Base-by-base conservation (phyloP, 2,329 filamentous ascomycete genomes). In the Tolypocladium amazonense region DNA sequence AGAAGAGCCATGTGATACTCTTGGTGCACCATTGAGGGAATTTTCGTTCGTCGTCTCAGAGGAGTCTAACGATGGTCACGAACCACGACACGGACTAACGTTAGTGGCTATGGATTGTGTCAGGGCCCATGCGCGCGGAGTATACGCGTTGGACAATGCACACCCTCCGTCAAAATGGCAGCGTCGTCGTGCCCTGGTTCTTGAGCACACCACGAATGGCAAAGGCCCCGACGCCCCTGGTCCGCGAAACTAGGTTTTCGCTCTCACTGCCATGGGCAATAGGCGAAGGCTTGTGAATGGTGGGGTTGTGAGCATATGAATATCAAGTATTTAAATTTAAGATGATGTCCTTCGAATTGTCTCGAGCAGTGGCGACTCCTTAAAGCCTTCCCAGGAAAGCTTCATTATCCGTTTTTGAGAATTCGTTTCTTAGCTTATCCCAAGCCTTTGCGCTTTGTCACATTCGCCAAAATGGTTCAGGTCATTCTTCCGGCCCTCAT, bases 401-500 rank as follows among this genome's bases (percentile, higher is more conserved):
- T 50, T 50, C 25, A 30, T 12, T 27, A 50, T 0, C 11, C 3
- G 11, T 3, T 47, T 0, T 14, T 12, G 43, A 47, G 9, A 12
- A 15, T 25, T 25, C 4, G 2, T 47, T 15, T n/a, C 23, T 47
- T 23, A 2, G 23, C 23, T 47, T 4, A 23, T 1, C 23, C 20
- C 23, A 25, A 47, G 43, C 23, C 12, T 27, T 18, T 15, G 14
- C 23, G 3, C 43, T 9, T 27, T 15, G 14, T 6, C 7, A 55
- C 33, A 33, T 39, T 50, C 33, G 4, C 37, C 55, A 69, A 60
- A 37, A 76, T 76, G 75, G 66, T 68, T 47, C 75, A 75, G 59
- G 70, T 73, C 33, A 71, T 79, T n/a, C 66, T 76, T 27, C 78
- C 78, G 27, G 76, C 77, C 18, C 67, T 79, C 39, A 73, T 78